A percentile compares a stretch with the other conserved stretches of the same genome.
Evolutionary conservation across 2,329 filamentous ascomycete species (phyloP).

Genomic region (Domatiomyces catenatus): DNA sequence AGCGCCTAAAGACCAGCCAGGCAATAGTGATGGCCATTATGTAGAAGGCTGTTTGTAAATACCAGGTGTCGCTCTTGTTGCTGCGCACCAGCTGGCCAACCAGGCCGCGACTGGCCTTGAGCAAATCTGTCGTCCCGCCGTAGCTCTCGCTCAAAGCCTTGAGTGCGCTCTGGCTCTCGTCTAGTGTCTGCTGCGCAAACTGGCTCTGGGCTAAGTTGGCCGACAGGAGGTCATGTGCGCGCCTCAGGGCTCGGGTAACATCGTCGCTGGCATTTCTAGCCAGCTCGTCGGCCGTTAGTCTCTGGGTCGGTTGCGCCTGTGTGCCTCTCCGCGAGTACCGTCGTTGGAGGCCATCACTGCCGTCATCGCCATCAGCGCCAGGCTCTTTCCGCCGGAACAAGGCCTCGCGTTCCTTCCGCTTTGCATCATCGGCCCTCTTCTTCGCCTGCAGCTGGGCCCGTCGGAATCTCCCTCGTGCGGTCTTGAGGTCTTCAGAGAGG

Average conservation of each 20-base stretch:
- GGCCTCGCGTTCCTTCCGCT: constrained; percentile 59
- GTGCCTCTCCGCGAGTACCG: constrained; percentile 4
- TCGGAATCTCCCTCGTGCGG: constrained; percentile 54
- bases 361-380: constrained; percentile 11
- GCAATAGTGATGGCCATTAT: constrained; percentile 59
- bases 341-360: background rate
- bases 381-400: constrained; percentile 44
- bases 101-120: constrained; percentile 58
- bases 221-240: constrained; percentile 76
- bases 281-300: constrained; percentile 55
- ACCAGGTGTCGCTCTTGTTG: constrained; percentile 97
- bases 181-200: constrained; percentile 76
- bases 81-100: constrained; percentile 66
- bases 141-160: constrained; percentile 68
- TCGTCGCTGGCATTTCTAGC: constrained; percentile 61
- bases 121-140: constrained; percentile 58
- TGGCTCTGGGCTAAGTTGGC: constrained; percentile 70
- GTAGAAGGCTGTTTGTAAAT: constrained; percentile 78
- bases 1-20: constrained; percentile 74
- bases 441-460: constrained; percentile 69
- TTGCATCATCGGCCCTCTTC: constrained; percentile 56
- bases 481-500: constrained; percentile 54
- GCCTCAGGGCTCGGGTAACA: constrained; percentile 67
- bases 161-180: constrained; percentile 53
- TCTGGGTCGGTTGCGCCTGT: constrained; percentile 21